Percentiles rank a stretch among this genome's conserved stretches.
Evolutionary conservation across 2,329 filamentous ascomycete species (phyloP).

Genomic region (Tolypocladium tundrense): DNA sequence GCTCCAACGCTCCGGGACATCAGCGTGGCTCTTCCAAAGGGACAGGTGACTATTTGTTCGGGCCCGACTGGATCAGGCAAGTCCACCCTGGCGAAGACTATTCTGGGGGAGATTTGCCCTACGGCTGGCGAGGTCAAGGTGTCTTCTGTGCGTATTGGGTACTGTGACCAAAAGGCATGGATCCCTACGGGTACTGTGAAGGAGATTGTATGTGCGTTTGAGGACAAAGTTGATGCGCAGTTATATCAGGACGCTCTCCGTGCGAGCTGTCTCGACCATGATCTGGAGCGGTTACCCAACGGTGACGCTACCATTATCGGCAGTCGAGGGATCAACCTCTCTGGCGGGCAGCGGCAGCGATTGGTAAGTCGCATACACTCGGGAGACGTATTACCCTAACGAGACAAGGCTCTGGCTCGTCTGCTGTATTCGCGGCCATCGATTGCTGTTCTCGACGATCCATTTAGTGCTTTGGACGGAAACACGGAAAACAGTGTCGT

Average conservation of each 20-base stretch:
- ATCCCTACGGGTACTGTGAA: background rate
- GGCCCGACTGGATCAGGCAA: background rate
- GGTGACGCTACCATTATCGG: background rate
- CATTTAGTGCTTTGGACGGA: conserved; percentile 9
- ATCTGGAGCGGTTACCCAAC: background rate
- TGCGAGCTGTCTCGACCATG: background rate
- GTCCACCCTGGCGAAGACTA: background rate
- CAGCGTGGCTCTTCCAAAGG: background rate
- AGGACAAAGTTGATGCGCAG: background rate
- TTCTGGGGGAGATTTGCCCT: background rate
- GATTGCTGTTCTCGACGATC: conserved; percentile 9
- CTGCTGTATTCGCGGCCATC: background rate
- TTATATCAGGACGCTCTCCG: background rate
- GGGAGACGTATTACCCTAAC: background rate
- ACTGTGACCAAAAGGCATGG: background rate
- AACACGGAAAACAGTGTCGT: conserved; percentile 7
- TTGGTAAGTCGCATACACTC: background rate
- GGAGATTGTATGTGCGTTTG: background rate
- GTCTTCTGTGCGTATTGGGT: background rate
- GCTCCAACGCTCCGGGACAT: background rate
- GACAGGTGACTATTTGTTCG: background rate
- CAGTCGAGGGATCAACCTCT: background rate
- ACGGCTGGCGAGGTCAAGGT: background rate
- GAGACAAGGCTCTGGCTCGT: background rate
- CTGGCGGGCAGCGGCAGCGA: background rate